phyloP scores from a whole-genome alignment of 2,329 filamentous ascomycete genomes.

The Ceratocystis cubensis region DNA sequence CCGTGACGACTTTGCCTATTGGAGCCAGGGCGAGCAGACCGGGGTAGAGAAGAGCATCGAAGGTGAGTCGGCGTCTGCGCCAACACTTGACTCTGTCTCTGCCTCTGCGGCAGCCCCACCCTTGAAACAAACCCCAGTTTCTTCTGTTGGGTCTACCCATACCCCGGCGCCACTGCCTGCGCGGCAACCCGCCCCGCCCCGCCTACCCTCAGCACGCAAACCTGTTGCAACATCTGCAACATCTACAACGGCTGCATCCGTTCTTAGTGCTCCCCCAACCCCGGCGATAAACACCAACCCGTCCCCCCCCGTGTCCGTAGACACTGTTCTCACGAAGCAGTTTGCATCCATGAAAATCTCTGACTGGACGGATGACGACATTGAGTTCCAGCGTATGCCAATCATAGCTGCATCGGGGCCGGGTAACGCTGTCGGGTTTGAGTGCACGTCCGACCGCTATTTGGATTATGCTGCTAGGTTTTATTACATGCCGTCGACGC shows the following conservation, averaged over 20 bases:
- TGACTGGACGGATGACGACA: constrained; percentile 15
- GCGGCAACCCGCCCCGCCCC: not conserved
- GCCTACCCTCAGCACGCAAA: not conserved
- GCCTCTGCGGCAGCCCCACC: not conserved
- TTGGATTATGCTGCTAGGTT: constrained; percentile 28
- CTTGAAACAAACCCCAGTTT: not conserved
- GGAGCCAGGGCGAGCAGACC: constrained; percentile 1
- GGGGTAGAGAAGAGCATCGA: not conserved
- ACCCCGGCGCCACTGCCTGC: not conserved
- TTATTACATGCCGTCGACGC: constrained; percentile 26
- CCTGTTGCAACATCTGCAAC: not conserved
- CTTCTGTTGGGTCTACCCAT: not conserved
- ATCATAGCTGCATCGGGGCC: constrained; percentile 6
- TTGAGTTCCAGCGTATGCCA: not conserved
- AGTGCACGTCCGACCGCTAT: constrained; percentile 11
- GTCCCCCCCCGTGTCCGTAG: not conserved
- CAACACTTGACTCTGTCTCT: not conserved
- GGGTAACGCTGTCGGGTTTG: not conserved
- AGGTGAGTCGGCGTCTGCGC: not conserved
- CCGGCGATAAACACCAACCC: not conserved
- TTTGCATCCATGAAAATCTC: not conserved
- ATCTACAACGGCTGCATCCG: no score
- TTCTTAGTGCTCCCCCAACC: no score
- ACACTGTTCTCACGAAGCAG: not conserved
- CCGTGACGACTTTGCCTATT: constrained; percentile 16